Evolutionary conservation across 2,329 filamentous ascomycete genomes (phyloP).

Genomic region (Helotiales sp.): DNA sequence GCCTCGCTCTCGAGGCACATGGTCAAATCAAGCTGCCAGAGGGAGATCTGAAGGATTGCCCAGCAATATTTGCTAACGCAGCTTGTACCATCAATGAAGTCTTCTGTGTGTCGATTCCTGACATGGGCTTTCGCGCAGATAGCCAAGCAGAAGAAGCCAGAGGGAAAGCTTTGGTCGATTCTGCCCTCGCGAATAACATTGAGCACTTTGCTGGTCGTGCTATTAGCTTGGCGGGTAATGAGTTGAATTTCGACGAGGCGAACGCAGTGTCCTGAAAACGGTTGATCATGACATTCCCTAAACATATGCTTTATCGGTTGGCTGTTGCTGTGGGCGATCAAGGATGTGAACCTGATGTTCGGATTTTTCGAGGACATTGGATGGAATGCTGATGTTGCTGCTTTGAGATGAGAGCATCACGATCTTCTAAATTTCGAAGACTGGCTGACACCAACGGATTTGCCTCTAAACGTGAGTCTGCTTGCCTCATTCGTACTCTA

Average conservation of each 20-base stretch:
- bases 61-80: constrained; percentile 52
- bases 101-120: constrained; percentile 56
- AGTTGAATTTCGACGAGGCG: constrained; percentile 47
- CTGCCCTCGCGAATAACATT: constrained; percentile 54
- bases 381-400: constrained; percentile 44
- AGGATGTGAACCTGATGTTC: constrained; percentile 41
- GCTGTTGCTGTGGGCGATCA: constrained; percentile 33
- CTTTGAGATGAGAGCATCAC: constrained; percentile 48
- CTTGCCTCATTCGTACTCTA: neutral
- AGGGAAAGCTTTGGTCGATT: constrained; percentile 58
- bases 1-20: constrained; percentile 48
- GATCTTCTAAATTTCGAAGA: constrained; percentile 50
- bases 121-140: constrained; percentile 17
- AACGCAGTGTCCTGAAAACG: constrained; percentile 39
- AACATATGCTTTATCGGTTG: constrained; percentile 38
- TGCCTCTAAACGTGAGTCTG: neutral
- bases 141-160: constrained; percentile 48
- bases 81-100: constrained; percentile 58
- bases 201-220: constrained; percentile 52
- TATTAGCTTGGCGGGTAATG: constrained; percentile 52
- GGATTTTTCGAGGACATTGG: constrained; percentile 39
- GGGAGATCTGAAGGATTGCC: constrained; percentile 59
- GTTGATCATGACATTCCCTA: constrained; percentile 38
- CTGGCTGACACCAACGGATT: constrained; percentile 49
- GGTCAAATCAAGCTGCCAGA: constrained; percentile 57